Base-by-base conservation (phyloP, 1,284 basidiomycete species). In the Trichosporon sp. region DNA sequence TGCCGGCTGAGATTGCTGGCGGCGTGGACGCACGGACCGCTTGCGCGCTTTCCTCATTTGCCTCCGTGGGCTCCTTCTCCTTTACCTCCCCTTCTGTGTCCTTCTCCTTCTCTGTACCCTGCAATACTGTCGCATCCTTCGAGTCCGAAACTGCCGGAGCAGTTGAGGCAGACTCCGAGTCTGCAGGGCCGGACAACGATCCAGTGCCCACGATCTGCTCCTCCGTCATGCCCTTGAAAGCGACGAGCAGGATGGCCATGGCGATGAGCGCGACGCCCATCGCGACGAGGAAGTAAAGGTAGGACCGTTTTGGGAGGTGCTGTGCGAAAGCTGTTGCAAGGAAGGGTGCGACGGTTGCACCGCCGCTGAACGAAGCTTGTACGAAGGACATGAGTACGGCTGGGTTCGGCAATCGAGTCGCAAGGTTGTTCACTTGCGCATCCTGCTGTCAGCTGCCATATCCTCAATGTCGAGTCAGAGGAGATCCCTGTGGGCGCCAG, bases 331-430 rank as follows among this genome's bases (percentile, higher is more conserved):
- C 85, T 0, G 88, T 89, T 0, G 88, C 82, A 1, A 85, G 81
- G 10, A 89, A 81, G 2, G 88, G 88, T 3, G 87, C 80, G 8
- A 80, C 75, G 4, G 88, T 74, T 3, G 87, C 88, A 1, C 88
- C 88, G 8, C 82, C 74, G 4, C 87, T 86, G 29, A 66, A 71
- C 19, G 56, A 62, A 3, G 70, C 68, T 57, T 71, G 70, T 16
- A 69, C 65, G 32, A 68, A 34, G n/a, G 58, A 37, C 68, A 71
- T 68, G 58, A 65, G 69, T 46, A 58, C 60, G 23, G 40, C 34
- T 1, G 66, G 64, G 52, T 59, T 56, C 14, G 69, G 66, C 11
- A 70, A 61, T 11, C 69, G 66, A 8, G 66, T 58, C 10, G 59
- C 59, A 32, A 70, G 19, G 54, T 64, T 66, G 64, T 70, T 70